Conservation (phyloP, 306 rosid genomes). For the Crotalaria pallida region DNA sequence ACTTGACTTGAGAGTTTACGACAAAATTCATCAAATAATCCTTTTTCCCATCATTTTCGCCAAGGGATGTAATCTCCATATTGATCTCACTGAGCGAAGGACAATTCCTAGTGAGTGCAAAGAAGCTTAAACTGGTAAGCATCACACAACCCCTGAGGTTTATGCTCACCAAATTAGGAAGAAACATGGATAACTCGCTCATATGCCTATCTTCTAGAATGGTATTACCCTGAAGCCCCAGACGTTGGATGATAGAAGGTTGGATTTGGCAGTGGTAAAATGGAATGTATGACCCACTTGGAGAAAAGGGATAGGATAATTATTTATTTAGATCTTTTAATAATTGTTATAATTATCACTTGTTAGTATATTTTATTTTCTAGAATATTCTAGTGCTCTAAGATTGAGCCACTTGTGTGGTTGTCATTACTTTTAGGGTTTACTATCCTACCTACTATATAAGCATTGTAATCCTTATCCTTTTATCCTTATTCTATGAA, state of each 20-base stretch:
- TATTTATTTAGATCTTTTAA: too few species aligned
- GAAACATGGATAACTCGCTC: constrained; percentile 31
- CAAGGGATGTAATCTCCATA: constrained; percentile 40
- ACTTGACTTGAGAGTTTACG: constrained; percentile 33
- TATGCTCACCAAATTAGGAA: constrained; percentile 34
- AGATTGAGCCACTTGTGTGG: too few species aligned
- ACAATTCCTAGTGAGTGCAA: constrained; percentile 40
- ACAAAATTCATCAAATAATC: neutral
- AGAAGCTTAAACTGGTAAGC: constrained; percentile 40
- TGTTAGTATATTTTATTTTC: too few species aligned
- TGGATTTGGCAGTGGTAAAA: too few species aligned
- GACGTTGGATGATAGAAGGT: constrained; percentile 40
- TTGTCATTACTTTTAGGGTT: too few species aligned
- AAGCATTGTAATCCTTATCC: too few species aligned
- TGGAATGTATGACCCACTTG: too few species aligned
- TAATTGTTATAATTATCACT: too few species aligned
- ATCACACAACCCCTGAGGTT: constrained; percentile 33
- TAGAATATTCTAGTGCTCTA: too few species aligned
- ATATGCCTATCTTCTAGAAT: constrained; percentile 38
- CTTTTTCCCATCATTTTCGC: neutral
- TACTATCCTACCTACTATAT: too few species aligned
- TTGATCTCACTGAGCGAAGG: constrained; percentile 31
- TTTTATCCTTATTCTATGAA: too few species aligned
- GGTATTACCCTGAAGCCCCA: constrained; percentile 33
- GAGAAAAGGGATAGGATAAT: too few species aligned